A percentile compares a stretch with the other conserved stretches of the same genome.
phyloP scores from a whole-genome alignment of 2,329 filamentous ascomycete species.

The Epichloe scottii region DNA sequence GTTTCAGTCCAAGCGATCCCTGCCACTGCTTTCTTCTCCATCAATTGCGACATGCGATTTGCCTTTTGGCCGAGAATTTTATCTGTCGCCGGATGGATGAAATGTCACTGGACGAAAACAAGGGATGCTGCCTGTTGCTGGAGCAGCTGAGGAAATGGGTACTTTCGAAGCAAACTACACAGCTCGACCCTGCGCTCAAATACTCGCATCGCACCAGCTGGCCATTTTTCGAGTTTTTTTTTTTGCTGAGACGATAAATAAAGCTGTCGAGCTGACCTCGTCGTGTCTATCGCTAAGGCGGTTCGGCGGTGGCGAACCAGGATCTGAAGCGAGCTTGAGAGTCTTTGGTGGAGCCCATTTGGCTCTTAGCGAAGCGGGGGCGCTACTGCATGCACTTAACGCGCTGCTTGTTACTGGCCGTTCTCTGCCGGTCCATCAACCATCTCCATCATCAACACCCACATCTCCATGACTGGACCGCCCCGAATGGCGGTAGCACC shows the following conservation, averaged over 20 bases:
- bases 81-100: background rate
- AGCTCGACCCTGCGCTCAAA: background rate
- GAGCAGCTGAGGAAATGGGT: background rate
- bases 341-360: background rate
- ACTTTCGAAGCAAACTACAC: background rate
- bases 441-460: background rate
- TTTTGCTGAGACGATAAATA: background rate
- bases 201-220: no score
- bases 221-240: background rate
- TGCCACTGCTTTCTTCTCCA: constrained; percentile 5
- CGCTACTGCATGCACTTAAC: constrained; percentile 9
- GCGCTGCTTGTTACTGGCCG: constrained; percentile 3
- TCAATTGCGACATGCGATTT: background rate
- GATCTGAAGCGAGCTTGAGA: background rate
- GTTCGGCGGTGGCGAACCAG: background rate
- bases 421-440: background rate
- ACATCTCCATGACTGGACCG: background rate
- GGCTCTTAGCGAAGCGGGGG: constrained; percentile 5
- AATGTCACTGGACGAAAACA: background rate
- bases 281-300: background rate
- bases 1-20: constrained; percentile 10
- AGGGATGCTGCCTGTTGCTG: constrained; percentile 1
- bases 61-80: background rate
- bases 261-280: background rate
- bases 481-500: constrained; percentile 11